Base-by-base conservation (phyloP, 495 filamentous ascomycete species). In the Talaromyces proteolyticus region DNA sequence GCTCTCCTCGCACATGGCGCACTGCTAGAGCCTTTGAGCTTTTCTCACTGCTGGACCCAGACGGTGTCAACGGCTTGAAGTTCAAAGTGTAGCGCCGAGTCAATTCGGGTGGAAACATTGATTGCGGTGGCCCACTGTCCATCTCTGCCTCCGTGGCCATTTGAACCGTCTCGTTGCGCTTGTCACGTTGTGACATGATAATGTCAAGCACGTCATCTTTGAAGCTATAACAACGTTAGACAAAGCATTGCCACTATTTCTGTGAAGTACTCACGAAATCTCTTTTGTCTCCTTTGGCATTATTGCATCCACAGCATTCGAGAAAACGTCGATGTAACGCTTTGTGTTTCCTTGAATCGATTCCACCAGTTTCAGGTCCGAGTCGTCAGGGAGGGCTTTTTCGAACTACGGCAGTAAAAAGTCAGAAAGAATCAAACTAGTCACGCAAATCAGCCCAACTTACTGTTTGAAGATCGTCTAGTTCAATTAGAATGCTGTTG, bases 141-240 rank as follows among this genome's bases (percentile, higher is more conserved):
- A 77, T 74, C 36, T 82, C 80, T 23, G 79, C 81, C 53, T 91
- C 86, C 52, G 81, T 76, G 22, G 81, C 80, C 58, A 84, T 76
- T 38, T 73, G 69, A 50, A 92, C 76, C 3, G 79, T 80, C 50
- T 87, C 83, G 62, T 97, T 98, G 49, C 91, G 85, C 61, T 85
- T 86, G 50, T 86, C 80, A 54, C 93, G 86, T 65, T 94, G 89
- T 7, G 88, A 86, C 82, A 95, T 91, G 55, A 98, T 88, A 22
- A 97, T 87, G 68, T 98, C 93, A 20, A 98, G 77, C 14, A 98
- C 94, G 64, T 98, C 93, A 56, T 96, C 91, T 65, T 96, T 96
- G 74, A 94, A 96, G 36, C 86, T 90, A 55, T 4, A 20, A 4
- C 11, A n/a, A 10, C 41, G 16, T 63, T 51, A 58, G 50, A 23